Conservation (phyloP, 805 yeast genomes). For the Sugiyamaella marilandica region DNA sequence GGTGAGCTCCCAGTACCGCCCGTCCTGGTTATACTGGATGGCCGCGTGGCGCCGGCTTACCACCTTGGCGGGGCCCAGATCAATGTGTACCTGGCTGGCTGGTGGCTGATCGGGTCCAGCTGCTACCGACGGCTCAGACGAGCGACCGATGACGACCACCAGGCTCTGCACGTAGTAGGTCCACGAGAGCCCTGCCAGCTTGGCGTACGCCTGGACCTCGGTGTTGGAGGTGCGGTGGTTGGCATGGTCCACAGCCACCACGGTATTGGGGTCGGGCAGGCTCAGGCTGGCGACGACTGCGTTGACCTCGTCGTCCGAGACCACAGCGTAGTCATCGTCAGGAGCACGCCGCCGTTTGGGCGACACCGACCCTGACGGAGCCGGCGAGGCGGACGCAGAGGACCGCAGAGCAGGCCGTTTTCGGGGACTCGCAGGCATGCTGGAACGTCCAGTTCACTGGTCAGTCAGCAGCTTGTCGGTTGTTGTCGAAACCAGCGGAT, state of each 20-base stretch:
- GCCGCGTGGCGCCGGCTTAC: constrained; percentile 88
- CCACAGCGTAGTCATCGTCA: not conserved
- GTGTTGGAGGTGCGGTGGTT: constrained; percentile 60
- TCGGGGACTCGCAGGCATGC: not conserved
- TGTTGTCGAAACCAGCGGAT: too few species aligned
- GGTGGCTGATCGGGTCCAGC: constrained; percentile 26
- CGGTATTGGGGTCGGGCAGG: constrained; percentile 69
- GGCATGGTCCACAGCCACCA: constrained; percentile 66
- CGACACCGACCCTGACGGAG: not conserved
- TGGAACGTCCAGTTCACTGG: too few species aligned
- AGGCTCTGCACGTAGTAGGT: constrained; percentile 85
- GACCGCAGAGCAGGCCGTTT: constrained; percentile 7
- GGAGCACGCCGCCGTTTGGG: constrained; percentile 6
- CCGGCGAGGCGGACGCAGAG: constrained; percentile 1
- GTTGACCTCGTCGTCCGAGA: constrained; percentile 53
- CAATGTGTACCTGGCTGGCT: constrained; percentile 58
- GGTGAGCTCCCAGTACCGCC: constrained; percentile 79
- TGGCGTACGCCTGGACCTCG: constrained; percentile 97
- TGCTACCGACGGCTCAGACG: constrained; percentile 43
- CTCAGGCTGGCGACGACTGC: constrained; percentile 67
- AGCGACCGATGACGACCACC: constrained; percentile 78
- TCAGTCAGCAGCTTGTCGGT: too few species aligned
- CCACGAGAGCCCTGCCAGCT: constrained; percentile 90
- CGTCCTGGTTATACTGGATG: constrained; percentile 68
- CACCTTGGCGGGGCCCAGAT: constrained; percentile 95